These are phyloP conservation scores for Entoloma clypeatum DNA, from an alignment of 1,284 basidiomycete genomes.

Conservation along the genomic window DNA sequence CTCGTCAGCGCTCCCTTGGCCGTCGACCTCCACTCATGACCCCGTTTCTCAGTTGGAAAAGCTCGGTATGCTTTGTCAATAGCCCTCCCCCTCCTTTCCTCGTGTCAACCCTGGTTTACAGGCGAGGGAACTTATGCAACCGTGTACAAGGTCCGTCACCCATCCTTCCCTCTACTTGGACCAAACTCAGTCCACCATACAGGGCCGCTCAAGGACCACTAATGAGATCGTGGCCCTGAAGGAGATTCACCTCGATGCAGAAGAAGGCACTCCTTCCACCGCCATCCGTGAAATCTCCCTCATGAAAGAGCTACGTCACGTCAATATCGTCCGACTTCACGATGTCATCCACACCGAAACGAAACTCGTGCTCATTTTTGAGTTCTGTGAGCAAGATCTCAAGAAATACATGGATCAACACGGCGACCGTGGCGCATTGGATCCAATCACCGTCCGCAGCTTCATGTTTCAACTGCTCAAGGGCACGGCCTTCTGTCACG, in stretches of 20 bases:
- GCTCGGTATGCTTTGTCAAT: conserved; percentile 48
- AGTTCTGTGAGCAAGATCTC: conserved; percentile 97
- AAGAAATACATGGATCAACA: conserved; percentile 99
- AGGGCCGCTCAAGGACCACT: conserved; percentile 83
- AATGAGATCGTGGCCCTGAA: conserved; percentile 91
- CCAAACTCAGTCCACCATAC: conserved; percentile 9
- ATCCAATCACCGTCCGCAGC: conserved; percentile 89
- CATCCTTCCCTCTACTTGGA: neutral
- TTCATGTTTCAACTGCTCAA: conserved; percentile 98
- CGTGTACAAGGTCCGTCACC: conserved; percentile 74
- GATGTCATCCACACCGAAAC: conserved; percentile 99
- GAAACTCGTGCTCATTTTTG: conserved; percentile 98
- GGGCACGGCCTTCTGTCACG: conserved; percentile 98
- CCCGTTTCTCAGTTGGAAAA: conserved; percentile 71
- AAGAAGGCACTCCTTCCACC: conserved; percentile 93
- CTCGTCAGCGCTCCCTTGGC: neutral
- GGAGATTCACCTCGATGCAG: conserved; percentile 93
- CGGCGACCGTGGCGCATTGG: conserved; percentile 92
- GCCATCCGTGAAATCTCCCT: conserved; percentile 94
- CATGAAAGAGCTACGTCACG: conserved; percentile 96
- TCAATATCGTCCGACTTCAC: conserved; percentile 93
- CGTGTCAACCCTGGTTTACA: conserved; percentile 27
- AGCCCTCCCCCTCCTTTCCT: conserved; percentile 3
- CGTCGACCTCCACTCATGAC: conserved; percentile 15
- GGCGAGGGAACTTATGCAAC: conserved; percentile 88